phyloP scores from a whole-genome alignment of 768 basidiomycete species.

The Amanita jacksonii region DNA sequence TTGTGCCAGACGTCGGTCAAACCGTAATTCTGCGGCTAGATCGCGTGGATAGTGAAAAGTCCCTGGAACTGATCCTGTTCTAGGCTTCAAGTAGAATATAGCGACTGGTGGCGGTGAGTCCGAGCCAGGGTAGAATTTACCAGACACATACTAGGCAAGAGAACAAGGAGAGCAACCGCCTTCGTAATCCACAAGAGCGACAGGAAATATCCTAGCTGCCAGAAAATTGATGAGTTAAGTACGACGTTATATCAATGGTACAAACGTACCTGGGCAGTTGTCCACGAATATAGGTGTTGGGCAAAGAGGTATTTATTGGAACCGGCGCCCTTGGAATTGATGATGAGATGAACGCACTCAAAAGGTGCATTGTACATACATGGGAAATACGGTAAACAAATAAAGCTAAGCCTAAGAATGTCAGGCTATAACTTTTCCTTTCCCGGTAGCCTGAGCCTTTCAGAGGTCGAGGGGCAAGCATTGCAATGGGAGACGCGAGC shows the following conservation, averaged over 20 bases:
- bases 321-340: conserved; percentile 44
- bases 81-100: conserved; percentile 52
- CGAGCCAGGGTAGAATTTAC: conserved; percentile 2
- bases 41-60: conserved; percentile 23
- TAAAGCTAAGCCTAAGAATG: conserved; percentile 51
- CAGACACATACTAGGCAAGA: conserved; percentile 52
- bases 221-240: not conserved
- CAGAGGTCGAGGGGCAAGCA: conserved; percentile 54
- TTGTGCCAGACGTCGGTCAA: conserved; percentile 57
- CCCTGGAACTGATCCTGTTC: conserved; percentile 15
- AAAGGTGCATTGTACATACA: conserved; percentile 28
- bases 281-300: conserved; percentile 63
- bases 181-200: conserved; percentile 57
- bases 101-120: conserved; percentile 32
- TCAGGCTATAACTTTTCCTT: conserved; percentile 66
- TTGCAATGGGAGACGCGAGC: conserved; percentile 53
- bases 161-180: conserved; percentile 53
- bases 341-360: not conserved
- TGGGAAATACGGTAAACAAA: conserved; percentile 58
- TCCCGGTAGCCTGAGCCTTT: conserved; percentile 25
- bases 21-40: conserved; percentile 51
- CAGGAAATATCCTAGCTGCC: conserved; percentile 64
- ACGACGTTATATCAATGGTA: not conserved
- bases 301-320: conserved; percentile 75
- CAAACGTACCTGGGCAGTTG: conserved; percentile 37